Evolutionary conservation across 305 asterid genomes (phyloP), one percentile per base, ranked within the genome.

Genomic region (Rubia peregrina): DNA sequence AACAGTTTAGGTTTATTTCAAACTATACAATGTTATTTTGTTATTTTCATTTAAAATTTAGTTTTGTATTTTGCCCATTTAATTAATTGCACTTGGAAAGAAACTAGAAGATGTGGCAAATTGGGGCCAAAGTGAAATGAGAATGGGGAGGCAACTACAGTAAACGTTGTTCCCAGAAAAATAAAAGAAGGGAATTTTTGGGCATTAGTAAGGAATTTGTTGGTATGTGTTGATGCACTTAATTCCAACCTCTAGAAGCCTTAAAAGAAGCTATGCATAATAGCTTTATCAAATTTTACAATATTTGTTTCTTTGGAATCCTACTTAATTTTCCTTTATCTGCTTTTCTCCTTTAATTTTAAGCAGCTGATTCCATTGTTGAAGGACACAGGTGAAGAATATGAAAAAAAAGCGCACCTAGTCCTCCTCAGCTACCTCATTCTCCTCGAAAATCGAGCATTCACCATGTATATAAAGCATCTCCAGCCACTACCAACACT

Each of bases 231-330:
- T 73, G 65, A 9, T 71, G 73, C 77, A 73, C 62, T 82, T 79
- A 68, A 57, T 9, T 57, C 62, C 81, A 75, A 75, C 71, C 76
- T 83, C 80, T 70, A 83, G 80, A 84, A 84, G 76, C 78, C 80
- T 83, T 67, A 85, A 88, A 88, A 87, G 95, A 85, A 84, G 87
- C 75, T 59, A 77, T 22, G 46, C 65, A 56, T 41, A 38, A 51
- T 38, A 74, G 81, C 88, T 88, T 89, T 85, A 83, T 90, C 87
- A 89, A 87, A 89, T 81, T 83, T 75, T 83, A 78, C 85, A 85
- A 83, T 55, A 53, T 33, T 80, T 51, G 77, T 77, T 53, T 80
- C 85, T 83, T 76, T 78, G 80, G 76, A 76, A 77, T 81, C 81
- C 77, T 78, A 75, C 77, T 80, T 79, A 69, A 72, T 76, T 74